Percentiles rank a stretch among this genome's conserved stretches.
phyloP scores from a whole-genome alignment of 305 asterid genomes.

The Fraxinus albicans region DNA sequence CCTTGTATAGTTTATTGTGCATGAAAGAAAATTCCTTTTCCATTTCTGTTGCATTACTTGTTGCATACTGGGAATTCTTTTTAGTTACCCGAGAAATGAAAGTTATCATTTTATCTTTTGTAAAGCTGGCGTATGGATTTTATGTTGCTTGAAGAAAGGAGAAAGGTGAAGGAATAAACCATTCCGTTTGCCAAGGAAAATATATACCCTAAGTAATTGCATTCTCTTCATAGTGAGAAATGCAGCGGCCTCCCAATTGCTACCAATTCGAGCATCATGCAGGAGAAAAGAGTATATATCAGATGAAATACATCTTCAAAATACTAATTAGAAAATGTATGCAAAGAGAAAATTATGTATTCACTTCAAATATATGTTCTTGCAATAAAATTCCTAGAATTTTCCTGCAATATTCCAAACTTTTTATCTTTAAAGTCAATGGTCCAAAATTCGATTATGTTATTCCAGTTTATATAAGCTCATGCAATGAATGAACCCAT shows the following conservation, averaged over 20 bases:
- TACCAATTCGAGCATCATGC: too few relatives aligned
- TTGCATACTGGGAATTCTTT: neutral
- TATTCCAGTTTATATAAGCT: neutral
- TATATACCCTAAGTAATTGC: neutral
- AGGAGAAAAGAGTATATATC: too few relatives aligned
- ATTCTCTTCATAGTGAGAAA: neutral
- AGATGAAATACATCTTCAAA: too few relatives aligned
- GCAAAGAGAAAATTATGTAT: too few relatives aligned
- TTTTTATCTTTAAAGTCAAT: neutral
- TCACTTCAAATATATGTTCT: neutral
- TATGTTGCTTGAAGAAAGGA: neutral
- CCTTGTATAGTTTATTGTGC: slow-evolving; percentile 1
- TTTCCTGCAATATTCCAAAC: neutral
- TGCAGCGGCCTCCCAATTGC: neutral
- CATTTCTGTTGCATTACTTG: slow-evolving; percentile 6
- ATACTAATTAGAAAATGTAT: too few relatives aligned
- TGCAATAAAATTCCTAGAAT: neutral
- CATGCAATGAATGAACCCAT: neutral
- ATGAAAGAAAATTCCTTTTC: neutral
- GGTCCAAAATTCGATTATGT: neutral
- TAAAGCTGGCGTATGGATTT: slow-evolving; percentile 15
- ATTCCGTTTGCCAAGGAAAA: neutral
- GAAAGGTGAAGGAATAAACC: slow-evolving; percentile 14
- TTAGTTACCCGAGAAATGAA: neutral
- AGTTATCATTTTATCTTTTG: neutral